Base-by-base conservation (phyloP, 2,329 filamentous ascomycete genomes). In the Aspergillus pseudonomiae region DNA sequence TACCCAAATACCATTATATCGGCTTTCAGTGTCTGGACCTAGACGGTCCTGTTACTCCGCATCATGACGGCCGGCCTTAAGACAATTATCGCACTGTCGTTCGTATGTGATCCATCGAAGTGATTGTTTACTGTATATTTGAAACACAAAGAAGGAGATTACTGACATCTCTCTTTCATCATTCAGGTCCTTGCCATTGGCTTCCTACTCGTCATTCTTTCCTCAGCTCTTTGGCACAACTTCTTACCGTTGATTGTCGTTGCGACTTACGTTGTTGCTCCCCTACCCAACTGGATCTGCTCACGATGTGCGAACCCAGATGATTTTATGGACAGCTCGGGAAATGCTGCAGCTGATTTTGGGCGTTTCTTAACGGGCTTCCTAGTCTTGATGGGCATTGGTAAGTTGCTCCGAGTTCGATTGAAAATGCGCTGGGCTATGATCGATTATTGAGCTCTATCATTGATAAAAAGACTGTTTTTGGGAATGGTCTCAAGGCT, bases 1-100 rank as follows among this genome's bases (percentile, higher is more conserved):
- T 52, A 58, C 55, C 34, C 26, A 39, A 58, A 11, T 32, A 28
- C 34, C 50, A 16, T 57, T 48, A 52, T 30, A 46, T 43, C 61
- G 59, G 50, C 58, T 54, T 60, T n/a, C 11, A 4, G 55, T 63
- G 57, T 32, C 34, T 59, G 62, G 56, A 67, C 60, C 67, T 67
- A 59, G 64, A 68, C 67, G 65, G 63, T 69, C 68, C 67, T 67
- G 65, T 59, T 46, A 68, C 65, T 71, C 72, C 70, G 71, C 71
- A 73, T 68, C 73, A 85, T 82, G 82, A 87, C 92, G 84, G 93
- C 95, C 73, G 95, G 95, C 78, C 89, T 99, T 76, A 98, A 97
- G 84, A 99, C 95, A 71, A 99, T 99, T 82, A 99, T 99, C 80
- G 93, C 92, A 69, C 91, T 99, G 72, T 98, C 95, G 77, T 99